Percentiles rank a stretch among this genome's conserved stretches.
These are phyloP conservation scores for Termitomyces sp. DNA, from an alignment of 768 basidiomycete species.

Conservation along the genomic window DNA sequence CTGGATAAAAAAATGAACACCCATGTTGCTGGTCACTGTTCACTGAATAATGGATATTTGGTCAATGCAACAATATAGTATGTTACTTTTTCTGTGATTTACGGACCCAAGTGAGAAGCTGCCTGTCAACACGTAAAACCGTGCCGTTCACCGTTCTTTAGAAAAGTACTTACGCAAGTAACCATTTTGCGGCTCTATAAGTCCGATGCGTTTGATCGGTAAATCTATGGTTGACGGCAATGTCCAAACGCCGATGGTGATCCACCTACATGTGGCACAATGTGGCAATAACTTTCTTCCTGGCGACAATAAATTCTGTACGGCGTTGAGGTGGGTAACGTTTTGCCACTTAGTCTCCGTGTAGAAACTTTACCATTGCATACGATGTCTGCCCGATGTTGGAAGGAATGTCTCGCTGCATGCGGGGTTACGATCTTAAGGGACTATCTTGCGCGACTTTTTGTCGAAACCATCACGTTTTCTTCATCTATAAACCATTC, in stretches of 20 bases:
- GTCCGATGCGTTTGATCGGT: slow-evolving; percentile 17
- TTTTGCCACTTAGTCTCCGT: slow-evolving; percentile 11
- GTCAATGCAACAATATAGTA: too few species aligned
- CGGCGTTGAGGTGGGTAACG: slow-evolving; percentile 10
- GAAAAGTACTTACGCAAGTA: not conserved
- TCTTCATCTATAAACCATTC: slow-evolving; percentile 40
- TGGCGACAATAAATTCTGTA: not conserved
- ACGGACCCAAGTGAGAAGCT: not conserved
- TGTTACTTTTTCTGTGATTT: not conserved
- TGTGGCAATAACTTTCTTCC: too few species aligned
- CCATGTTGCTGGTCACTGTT: not conserved
- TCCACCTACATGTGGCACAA: not conserved
- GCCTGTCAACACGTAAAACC: slow-evolving; percentile 13
- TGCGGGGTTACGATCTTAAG: slow-evolving; percentile 50
- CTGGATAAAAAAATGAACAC: too few species aligned
- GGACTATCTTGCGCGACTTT: slow-evolving; percentile 40
- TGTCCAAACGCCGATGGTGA: slow-evolving; percentile 8
- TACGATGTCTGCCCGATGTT: too few species aligned
- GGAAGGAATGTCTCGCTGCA: slow-evolving; percentile 16
- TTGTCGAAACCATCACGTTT: slow-evolving; percentile 60
- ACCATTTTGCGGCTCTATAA: not conserved
- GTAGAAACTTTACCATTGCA: slow-evolving; percentile 35
- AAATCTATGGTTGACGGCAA: not conserved
- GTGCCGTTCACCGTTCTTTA: slow-evolving; percentile 14
- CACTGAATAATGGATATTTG: not conserved